Evolutionary conservation across 2,329 filamentous ascomycete genomes (phyloP).

Genomic region (Botryotinia globosa): DNA sequence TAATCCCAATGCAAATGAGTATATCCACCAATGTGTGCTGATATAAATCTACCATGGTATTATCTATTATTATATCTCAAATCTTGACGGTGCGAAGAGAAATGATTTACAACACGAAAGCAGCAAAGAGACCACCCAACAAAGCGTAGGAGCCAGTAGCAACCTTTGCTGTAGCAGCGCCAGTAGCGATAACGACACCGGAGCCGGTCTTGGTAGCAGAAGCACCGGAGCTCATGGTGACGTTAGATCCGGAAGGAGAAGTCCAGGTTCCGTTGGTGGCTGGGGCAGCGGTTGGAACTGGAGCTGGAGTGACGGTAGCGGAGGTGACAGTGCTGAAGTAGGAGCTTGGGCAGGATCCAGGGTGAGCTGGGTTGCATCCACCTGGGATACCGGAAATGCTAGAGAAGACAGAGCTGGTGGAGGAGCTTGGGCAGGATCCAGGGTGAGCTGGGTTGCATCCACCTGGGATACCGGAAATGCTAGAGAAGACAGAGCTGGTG

Average conservation of each 20-base stretch:
- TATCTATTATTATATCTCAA: background rate
- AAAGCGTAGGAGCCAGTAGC: conserved; percentile 4
- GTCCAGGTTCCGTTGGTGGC: conserved; percentile 5
- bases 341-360: conserved; percentile 8
- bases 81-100: background rate
- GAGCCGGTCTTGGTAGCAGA: background rate
- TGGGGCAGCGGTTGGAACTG: background rate
- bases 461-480: background rate
- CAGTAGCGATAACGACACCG: background rate
- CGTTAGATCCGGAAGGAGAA: conserved; percentile 1
- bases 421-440: too few species aligned
- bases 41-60: background rate
- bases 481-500: background rate
- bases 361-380: conserved; percentile 10
- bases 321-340: conserved; percentile 10
- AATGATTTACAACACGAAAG: conserved; percentile 14
- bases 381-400: conserved; percentile 13
- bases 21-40: background rate
- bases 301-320: background rate
- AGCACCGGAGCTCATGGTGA: background rate
- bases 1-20: background rate
- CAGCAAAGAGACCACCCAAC: conserved; percentile 5
- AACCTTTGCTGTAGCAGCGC: background rate
- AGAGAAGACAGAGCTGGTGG: background rate
- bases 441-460: too few species aligned